phyloP scores from a whole-genome alignment of 129 eudicot species.

The Deinandra increscens region DNA sequence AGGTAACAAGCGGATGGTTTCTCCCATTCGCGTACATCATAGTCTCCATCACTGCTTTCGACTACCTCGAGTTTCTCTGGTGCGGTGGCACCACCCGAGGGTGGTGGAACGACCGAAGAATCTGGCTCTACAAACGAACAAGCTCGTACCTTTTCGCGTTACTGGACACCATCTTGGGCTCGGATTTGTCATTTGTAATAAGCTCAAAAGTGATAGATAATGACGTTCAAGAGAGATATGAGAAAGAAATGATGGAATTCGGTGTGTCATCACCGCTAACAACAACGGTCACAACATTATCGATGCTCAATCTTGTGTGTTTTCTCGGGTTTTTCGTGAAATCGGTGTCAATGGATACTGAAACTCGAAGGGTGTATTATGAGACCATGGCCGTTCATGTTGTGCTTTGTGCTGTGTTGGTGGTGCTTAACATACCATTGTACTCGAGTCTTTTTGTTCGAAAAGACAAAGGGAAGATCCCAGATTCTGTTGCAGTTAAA shows the following conservation, averaged over 20 bases:
- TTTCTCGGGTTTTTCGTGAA: slow-evolving; percentile 33
- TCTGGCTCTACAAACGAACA: slow-evolving; percentile 82
- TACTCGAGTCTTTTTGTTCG: slow-evolving; percentile 57
- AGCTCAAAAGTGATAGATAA: slow-evolving; percentile 56
- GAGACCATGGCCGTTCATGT: slow-evolving; percentile 50
- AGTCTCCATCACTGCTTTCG: slow-evolving; percentile 29
- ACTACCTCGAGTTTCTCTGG: slow-evolving; percentile 49
- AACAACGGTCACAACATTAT: slow-evolving; percentile 43
- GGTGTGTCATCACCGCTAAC: slow-evolving; percentile 61
- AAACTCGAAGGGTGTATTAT: background rate
- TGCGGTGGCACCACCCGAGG: slow-evolving; percentile 64
- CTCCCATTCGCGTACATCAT: slow-evolving; percentile 59
- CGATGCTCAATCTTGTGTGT: slow-evolving; percentile 63
- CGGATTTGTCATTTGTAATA: slow-evolving; percentile 48
- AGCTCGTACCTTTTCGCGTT: slow-evolving; percentile 69
- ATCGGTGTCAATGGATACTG: background rate
- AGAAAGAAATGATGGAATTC: slow-evolving; percentile 74
- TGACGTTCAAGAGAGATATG: slow-evolving; percentile 47
- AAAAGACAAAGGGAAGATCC: slow-evolving; percentile 67
- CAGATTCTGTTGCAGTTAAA: slow-evolving; percentile 39
- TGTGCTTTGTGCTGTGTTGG: slow-evolving; percentile 49
- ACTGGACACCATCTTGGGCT: slow-evolving; percentile 53
- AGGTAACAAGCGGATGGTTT: slow-evolving; percentile 72
- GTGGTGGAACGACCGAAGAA: slow-evolving; percentile 90
- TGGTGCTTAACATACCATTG: slow-evolving; percentile 60